Evolutionary conservation across 352 stramenopile genomes (phyloP), one percentile per base, ranked within the genome.

Genomic region (Phytophthora sp.): DNA sequence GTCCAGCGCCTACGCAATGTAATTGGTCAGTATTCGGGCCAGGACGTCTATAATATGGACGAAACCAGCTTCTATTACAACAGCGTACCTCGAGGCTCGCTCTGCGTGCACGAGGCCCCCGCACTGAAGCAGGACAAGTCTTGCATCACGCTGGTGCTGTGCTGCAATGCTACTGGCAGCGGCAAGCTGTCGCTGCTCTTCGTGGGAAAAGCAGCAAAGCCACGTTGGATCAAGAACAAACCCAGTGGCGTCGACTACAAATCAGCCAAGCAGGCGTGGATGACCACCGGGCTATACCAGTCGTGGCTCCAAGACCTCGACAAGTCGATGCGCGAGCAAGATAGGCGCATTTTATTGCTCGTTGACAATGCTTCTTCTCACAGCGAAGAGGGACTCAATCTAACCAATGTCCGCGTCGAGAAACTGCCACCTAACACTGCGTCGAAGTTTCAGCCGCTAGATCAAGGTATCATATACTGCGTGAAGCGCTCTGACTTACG

Each of bases 401-500:
- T 63, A 8, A 50, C 55, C 9, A 63, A 63, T 33, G 45, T 57
- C 18, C 45, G 45, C 6, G 24, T 57, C 5, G 16, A 50, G 3
- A 64, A 51, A 8, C 12, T 56, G 7, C 42, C 45, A 16, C 33
- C 45, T 0, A 64, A 64, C 33, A 64, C 56, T 9, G 57, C 56
- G 3, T 64, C 44, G 1, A 23, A 42, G 23, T 36, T 65, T 2
- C 45, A 65, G 13, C 44, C 56, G 1, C 35, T 64, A 4, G 56
- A 57, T 33, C 56, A 51, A 57, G 45, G 45, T 2, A 64, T 64
- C 15, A 64, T 57, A 29, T 50, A 63, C 12, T 63, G 56, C 9
- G 33, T 51, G 2, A 64, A 64, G 35, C 45, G 45, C 1, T 20
- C 30, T 7, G 35, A 57, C 15, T 12, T 57, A 11, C 49, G 4